These are phyloP conservation scores for Rubroboletus satanas DNA, from an alignment of 768 basidiomycete species.

Conservation along the genomic window DNA sequence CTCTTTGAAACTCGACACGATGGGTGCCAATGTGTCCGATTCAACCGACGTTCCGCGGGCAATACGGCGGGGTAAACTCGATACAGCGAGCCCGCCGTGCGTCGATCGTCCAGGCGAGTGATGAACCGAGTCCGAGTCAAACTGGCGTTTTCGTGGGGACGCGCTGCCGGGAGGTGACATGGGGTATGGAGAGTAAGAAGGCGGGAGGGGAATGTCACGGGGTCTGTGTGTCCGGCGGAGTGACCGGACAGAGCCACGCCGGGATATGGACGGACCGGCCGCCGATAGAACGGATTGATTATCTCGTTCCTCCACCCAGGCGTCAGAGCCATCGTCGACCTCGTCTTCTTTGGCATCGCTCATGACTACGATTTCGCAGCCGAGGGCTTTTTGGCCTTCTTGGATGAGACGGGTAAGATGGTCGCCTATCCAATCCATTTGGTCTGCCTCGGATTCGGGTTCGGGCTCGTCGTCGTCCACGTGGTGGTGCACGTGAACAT, in stretches of 20 bases:
- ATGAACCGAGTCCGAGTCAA: conserved; percentile 24
- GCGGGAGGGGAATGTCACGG: conserved; percentile 24
- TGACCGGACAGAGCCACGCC: conserved; percentile 26
- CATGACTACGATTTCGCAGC: conserved; percentile 74
- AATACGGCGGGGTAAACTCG: conserved; percentile 16
- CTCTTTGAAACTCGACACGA: conserved; percentile 35
- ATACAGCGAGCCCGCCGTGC: conserved; percentile 5
- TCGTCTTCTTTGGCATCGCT: conserved; percentile 71
- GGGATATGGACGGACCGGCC: conserved; percentile 22
- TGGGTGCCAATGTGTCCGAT: conserved; percentile 24
- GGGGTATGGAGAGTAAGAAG: conserved; percentile 29
- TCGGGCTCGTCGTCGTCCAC: conserved; percentile 37
- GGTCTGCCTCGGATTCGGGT: conserved; percentile 35
- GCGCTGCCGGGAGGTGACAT: conserved; percentile 26
- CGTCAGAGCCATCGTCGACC: conserved; percentile 69
- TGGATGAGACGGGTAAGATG: conserved; percentile 67
- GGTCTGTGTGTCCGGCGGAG: conserved; percentile 22
- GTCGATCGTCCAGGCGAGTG: conserved; percentile 22
- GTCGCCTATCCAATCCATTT: conserved; percentile 85
- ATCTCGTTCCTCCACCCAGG: conserved; percentile 68
- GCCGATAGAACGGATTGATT: neutral
- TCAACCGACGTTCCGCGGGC: conserved; percentile 36
- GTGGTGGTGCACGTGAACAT: conserved; percentile 25
- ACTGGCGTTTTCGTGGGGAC: conserved; percentile 35
- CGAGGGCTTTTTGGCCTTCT: conserved; percentile 74